A percentile compares a stretch with the other conserved stretches of the same genome.
phyloP scores from a whole-genome alignment of 2,329 filamentous ascomycete species.

The Alternaria consortialis region DNA sequence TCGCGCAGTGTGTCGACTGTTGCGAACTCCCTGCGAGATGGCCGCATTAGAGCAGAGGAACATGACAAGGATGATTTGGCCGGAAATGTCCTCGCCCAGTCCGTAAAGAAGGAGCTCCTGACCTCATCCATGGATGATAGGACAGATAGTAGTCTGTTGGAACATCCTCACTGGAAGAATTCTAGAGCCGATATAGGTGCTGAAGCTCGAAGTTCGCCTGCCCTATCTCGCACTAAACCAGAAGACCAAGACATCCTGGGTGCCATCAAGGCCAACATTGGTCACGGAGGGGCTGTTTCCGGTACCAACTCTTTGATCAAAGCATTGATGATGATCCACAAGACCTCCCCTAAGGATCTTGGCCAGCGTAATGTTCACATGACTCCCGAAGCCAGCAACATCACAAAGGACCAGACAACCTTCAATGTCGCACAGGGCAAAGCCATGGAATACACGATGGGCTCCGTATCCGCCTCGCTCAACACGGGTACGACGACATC shows the following conservation, averaged over 20 bases:
- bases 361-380: too few relatives aligned
- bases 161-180: constrained; percentile 2
- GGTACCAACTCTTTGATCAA: too few relatives aligned
- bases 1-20: constrained; percentile 3
- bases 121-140: not conserved
- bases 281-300: too few relatives aligned
- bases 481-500: not conserved
- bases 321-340: too few relatives aligned
- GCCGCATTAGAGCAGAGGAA: constrained; percentile 31
- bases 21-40: constrained; percentile 15
- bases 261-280: not conserved
- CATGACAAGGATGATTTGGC: constrained; percentile 40
- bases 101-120: constrained; percentile 10
- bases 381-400: constrained; percentile 58
- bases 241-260: not conserved
- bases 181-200: not conserved
- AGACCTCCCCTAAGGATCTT: too few relatives aligned
- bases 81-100: constrained; percentile 45
- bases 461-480: constrained; percentile 56
- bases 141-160: not conserved
- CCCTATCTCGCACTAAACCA: not conserved
- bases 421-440: constrained; percentile 74
- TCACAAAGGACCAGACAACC: constrained; percentile 67
- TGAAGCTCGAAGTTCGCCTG: not conserved
- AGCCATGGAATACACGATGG: constrained; percentile 70